phyloP scores from a whole-genome alignment of 495 filamentous ascomycete species.

The Delitschia confertaspora region DNA sequence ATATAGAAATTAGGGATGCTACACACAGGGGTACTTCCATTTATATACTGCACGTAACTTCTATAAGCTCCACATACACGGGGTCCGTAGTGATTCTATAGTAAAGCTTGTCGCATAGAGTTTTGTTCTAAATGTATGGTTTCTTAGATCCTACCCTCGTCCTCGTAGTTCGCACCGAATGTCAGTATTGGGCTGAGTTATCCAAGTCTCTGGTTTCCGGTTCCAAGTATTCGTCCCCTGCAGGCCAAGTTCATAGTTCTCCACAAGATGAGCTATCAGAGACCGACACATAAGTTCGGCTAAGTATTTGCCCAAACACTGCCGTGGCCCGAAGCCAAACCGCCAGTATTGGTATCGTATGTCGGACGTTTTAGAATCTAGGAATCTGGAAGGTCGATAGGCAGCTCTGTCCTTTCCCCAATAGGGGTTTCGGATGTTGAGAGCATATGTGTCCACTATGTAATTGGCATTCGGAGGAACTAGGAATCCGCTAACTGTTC shows the following conservation, averaged over 20 bases:
- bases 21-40: no score
- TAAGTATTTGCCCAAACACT: constrained; percentile 15
- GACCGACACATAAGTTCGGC: constrained; percentile 2
- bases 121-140: no score
- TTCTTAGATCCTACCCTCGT: no score
- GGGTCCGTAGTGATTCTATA: no score
- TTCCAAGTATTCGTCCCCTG: background rate
- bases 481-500: background rate
- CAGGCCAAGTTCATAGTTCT: constrained; percentile 3
- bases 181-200: constrained; percentile 2
- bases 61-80: no score
- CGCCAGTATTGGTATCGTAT: constrained; percentile 17
- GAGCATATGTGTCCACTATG: constrained; percentile 36
- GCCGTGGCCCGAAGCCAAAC: constrained; percentile 21
- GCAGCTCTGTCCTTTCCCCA: constrained; percentile 31
- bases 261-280: constrained; percentile 6
- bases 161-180: no score
- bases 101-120: no score
- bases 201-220: constrained; percentile 5
- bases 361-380: background rate
- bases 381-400: constrained; percentile 24
- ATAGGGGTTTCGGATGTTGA: constrained; percentile 35
- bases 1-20: no score
- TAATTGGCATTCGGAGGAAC: constrained; percentile 25
- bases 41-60: no score